Evolutionary conservation across 306 rosid genomes (phyloP), one percentile per base, ranked within the genome.

Genomic region (Bauhinia variegata): DNA sequence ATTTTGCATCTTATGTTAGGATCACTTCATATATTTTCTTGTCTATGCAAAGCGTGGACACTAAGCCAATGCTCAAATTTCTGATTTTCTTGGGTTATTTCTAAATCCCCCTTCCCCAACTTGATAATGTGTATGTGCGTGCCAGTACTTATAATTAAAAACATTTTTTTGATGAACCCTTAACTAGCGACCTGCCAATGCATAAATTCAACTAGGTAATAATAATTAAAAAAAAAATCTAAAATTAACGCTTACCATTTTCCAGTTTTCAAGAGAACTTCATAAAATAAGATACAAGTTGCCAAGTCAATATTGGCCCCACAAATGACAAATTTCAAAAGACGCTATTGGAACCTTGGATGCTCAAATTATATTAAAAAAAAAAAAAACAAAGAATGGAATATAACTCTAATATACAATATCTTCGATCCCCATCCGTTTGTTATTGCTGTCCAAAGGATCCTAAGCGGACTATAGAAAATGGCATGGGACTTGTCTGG

Each of bases 381-480:
- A 55, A 74, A 73, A 75, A 68, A 75, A 63, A 55, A 74, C 74
- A 81, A 77, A 76, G 82, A 80, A 81, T 77, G 67, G 36, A 70
- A 60, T 42, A 64, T 52, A 68, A 76, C 32, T 38, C 65, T 50
- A 73, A 82, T 85, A 73, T 81, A 88, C 95, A 85, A 48, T 67
- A 54, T 67, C 77, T 80, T 60, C 63, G 78, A 74, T 72, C 44
- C 80, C 80, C 63, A 58, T 78, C 79, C 49, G 65, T 76, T 76
- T 58, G 63, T 83, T 87, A 85, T 85, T 79, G 80, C 70, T 71
- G 72, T 49, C 78, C 54, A 55, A 71, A 67, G 77, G 79, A 75
- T 43, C 70, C 75, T 52, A 65, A 41, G 53, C 42, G 19, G 77
- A 63, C 55, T 67, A 55, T 61, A 59, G 64, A 60, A 58, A 41